phyloP scores from a whole-genome alignment of 306 rosid species.

The Heteromeles arbutifolia region DNA sequence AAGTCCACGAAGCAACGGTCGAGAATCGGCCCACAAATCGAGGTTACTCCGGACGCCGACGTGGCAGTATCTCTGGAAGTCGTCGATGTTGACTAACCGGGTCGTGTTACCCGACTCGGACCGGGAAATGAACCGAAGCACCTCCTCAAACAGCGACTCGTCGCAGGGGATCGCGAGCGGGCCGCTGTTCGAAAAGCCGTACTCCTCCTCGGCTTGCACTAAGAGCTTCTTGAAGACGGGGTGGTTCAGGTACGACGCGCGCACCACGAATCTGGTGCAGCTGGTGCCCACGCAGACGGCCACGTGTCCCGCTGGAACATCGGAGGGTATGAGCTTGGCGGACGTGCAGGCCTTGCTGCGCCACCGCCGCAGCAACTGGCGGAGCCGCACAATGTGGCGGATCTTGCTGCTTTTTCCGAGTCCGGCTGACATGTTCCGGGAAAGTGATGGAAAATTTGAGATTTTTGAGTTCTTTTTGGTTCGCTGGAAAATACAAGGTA shows the following conservation, averaged over 20 bases:
- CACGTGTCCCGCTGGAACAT: conserved; percentile 87
- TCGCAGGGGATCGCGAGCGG: conserved; percentile 86
- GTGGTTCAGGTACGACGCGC: conserved; percentile 78
- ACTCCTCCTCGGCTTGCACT: conserved; percentile 69
- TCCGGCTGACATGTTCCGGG: conserved; percentile 41
- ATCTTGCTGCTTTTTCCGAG: conserved; percentile 75
- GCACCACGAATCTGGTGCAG: conserved; percentile 58
- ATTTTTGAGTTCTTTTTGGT: neutral
- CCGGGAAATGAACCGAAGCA: conserved; percentile 52
- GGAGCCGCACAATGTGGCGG: conserved; percentile 86
- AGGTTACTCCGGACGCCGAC: conserved; percentile 32
- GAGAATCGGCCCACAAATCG: conserved; percentile 74
- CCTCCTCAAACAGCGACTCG: conserved; percentile 59
- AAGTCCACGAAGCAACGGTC: conserved; percentile 64
- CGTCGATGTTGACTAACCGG: conserved; percentile 46
- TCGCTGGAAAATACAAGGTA: neutral
- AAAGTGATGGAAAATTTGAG: neutral
- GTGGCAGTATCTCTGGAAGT: conserved; percentile 54
- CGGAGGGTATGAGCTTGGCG: conserved; percentile 57
- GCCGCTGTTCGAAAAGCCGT: conserved; percentile 62
- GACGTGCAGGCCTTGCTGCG: conserved; percentile 76
- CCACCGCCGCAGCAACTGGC: conserved; percentile 86
- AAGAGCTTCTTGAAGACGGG: conserved; percentile 81
- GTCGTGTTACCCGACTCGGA: conserved; percentile 38
- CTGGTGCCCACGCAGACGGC: conserved; percentile 73